phyloP scores from a whole-genome alignment of 768 basidiomycete species.

The Ramaria sp. region DNA sequence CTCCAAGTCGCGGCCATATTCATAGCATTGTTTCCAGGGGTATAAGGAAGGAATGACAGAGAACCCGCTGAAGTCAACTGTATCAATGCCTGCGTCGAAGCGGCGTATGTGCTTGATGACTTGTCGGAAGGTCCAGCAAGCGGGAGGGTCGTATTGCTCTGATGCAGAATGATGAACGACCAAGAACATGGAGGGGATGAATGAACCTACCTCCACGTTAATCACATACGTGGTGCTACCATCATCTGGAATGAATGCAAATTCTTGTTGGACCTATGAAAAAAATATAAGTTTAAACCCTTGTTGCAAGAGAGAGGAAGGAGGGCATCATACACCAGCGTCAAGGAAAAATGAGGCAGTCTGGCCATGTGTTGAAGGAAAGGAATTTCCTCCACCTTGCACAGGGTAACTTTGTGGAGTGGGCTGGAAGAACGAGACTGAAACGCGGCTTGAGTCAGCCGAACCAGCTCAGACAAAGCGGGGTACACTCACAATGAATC shows the following conservation, averaged over 20 bases:
- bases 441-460: neutral
- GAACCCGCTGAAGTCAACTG: constrained; percentile 55
- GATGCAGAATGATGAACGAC: neutral
- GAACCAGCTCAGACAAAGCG: neutral
- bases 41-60: constrained; percentile 52
- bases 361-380: constrained; percentile 63
- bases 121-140: constrained; percentile 50
- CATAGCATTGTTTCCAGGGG: constrained; percentile 28
- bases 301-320: neutral
- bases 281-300: neutral
- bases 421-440: constrained; percentile 77
- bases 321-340: constrained; percentile 30
- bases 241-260: constrained; percentile 72
- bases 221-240: constrained; percentile 62
- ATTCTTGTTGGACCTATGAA: constrained; percentile 53
- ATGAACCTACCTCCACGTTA: constrained; percentile 45
- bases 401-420: constrained; percentile 46
- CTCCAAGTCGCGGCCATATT: constrained; percentile 38
- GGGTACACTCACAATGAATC: constrained; percentile 60
- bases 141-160: constrained; percentile 56
- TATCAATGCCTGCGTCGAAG: constrained; percentile 47
- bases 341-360: constrained; percentile 60
- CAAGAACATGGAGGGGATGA: neutral
- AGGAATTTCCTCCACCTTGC: constrained; percentile 31
- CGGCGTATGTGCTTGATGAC: constrained; percentile 52